A percentile compares a stretch with the other conserved stretches of the same genome.
phyloP scores from a whole-genome alignment of 768 basidiomycete genomes.

The Agaricus sinodeliciosus region DNA sequence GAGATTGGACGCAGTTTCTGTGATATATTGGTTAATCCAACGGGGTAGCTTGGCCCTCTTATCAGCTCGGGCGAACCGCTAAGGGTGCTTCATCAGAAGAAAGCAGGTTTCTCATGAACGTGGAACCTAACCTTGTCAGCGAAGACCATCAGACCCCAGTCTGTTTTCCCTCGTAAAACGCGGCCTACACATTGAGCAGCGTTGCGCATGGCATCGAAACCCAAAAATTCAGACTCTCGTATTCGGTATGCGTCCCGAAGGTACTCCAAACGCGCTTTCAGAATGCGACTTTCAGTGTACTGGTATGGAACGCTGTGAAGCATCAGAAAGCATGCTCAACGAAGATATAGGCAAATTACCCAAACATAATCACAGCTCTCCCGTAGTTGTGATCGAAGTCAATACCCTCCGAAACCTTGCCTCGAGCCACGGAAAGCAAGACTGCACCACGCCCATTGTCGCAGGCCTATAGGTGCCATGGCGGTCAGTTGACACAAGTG shows the following conservation, averaged over 20 bases:
- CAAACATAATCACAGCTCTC: slow-evolving; percentile 99
- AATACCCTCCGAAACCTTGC: slow-evolving; percentile 99
- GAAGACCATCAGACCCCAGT: slow-evolving; percentile 99
- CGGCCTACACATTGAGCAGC: slow-evolving; percentile 99
- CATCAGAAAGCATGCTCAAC: slow-evolving; percentile 13
- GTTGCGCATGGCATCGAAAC: slow-evolving; percentile 99
- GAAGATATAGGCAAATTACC: slow-evolving; percentile 38
- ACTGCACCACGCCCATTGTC: slow-evolving; percentile 98
- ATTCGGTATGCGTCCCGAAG: slow-evolving; percentile 98
- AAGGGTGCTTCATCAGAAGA: slow-evolving; percentile 4
- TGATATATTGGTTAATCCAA: slow-evolving; percentile 99
- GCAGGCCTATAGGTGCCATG: slow-evolving; percentile 63
- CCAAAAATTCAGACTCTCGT: slow-evolving; percentile 96
- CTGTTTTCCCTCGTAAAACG: slow-evolving; percentile 95
- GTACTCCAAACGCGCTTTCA: slow-evolving; percentile 96
- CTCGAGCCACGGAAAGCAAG: slow-evolving; percentile 92
- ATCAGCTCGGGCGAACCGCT: slow-evolving; percentile 90
- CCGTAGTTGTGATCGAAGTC: slow-evolving; percentile 99
- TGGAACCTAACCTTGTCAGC: slow-evolving; percentile 77
- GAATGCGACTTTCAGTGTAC: slow-evolving; percentile 95
- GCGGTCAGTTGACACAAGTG: neutral
- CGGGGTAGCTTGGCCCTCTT: slow-evolving; percentile 94
- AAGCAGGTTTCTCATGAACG: neutral
- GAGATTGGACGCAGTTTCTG: slow-evolving; percentile 94
- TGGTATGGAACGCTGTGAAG: slow-evolving; percentile 80